Evolutionary conservation across 768 basidiomycete genomes (phyloP).

Genomic region (Mycena galopus): DNA sequence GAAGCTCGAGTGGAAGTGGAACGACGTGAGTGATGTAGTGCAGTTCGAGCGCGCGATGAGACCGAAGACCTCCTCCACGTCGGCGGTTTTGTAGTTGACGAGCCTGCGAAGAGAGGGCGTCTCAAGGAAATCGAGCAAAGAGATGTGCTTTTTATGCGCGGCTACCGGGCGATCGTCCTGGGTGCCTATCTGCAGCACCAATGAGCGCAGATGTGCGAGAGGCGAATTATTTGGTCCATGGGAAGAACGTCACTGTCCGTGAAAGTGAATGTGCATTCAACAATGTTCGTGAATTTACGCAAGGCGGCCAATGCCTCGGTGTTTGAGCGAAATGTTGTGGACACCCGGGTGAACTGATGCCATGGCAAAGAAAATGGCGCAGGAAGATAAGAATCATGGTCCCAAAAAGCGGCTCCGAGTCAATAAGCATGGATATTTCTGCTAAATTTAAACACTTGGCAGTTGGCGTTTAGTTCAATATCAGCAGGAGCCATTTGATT

Average conservation of each 20-base stretch:
- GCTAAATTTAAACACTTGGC: no score
- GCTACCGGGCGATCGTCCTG: no score
- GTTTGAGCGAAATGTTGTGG: background rate
- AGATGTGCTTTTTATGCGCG: background rate
- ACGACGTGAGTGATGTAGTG: background rate
- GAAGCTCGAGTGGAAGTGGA: background rate
- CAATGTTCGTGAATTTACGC: background rate
- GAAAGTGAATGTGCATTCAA: constrained; percentile 12
- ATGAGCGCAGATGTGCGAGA: constrained; percentile 3
- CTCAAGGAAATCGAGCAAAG: constrained; percentile 6
- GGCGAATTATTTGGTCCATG: background rate
- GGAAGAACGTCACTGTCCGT: background rate
- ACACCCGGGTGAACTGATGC: constrained; percentile 23
- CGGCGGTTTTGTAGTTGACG: background rate
- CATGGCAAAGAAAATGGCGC: constrained; percentile 22
- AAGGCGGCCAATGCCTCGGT: constrained; percentile 4
- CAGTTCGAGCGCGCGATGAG: constrained; percentile 23
- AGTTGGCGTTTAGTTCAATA: no score
- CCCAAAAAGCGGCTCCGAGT: no score
- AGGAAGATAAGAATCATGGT: no score
- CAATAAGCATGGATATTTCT: no score
- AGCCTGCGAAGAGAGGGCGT: constrained; percentile 10
- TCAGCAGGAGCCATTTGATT: no score
- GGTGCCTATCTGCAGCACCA: background rate
- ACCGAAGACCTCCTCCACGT: background rate